A percentile compares a stretch with the other conserved stretches of the same genome.
These are phyloP conservation scores for Sinapis alba DNA, from an alignment of 441 rosid species.

Conservation along the genomic window DNA sequence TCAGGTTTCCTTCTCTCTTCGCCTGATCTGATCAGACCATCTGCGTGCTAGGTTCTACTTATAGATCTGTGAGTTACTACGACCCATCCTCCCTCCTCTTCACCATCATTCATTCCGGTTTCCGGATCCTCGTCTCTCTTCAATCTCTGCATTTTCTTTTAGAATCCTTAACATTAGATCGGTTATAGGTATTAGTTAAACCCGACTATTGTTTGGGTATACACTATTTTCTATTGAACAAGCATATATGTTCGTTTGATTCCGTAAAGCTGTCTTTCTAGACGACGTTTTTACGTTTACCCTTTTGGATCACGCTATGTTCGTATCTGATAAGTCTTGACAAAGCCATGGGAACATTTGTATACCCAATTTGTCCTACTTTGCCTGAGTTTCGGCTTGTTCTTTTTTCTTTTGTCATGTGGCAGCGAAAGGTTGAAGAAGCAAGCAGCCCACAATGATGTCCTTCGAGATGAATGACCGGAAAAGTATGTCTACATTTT, in stretches of 20 bases:
- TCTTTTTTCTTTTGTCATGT: not conserved
- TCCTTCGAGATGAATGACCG: slow-evolving; percentile 47
- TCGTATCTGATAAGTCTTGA: not conserved
- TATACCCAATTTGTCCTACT: not conserved
- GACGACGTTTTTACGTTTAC: no score
- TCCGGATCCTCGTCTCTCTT: not conserved
- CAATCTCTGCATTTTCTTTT: not conserved
- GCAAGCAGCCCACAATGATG: slow-evolving; percentile 32
- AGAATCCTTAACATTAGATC: slow-evolving; percentile 8
- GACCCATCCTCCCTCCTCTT: not conserved
- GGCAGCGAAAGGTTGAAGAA: not conserved
- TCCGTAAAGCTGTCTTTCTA: not conserved
- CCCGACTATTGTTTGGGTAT: slow-evolving; percentile 1
- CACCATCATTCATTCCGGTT: not conserved
- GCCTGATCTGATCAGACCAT: not conserved
- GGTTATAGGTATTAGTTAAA: slow-evolving; percentile 1
- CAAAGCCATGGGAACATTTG: not conserved
- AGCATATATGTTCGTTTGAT: not conserved
- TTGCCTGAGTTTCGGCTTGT: not conserved
- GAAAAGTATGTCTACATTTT: slow-evolving; percentile 33
- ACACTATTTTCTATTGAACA: slow-evolving; percentile 2
- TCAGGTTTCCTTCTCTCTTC: not conserved
- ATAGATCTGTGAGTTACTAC: slow-evolving; percentile 34
- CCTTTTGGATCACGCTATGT: not conserved
- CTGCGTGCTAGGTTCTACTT: not conserved